Conservation (phyloP, 306 rosid species). For the Trichosanthes truncata region DNA sequence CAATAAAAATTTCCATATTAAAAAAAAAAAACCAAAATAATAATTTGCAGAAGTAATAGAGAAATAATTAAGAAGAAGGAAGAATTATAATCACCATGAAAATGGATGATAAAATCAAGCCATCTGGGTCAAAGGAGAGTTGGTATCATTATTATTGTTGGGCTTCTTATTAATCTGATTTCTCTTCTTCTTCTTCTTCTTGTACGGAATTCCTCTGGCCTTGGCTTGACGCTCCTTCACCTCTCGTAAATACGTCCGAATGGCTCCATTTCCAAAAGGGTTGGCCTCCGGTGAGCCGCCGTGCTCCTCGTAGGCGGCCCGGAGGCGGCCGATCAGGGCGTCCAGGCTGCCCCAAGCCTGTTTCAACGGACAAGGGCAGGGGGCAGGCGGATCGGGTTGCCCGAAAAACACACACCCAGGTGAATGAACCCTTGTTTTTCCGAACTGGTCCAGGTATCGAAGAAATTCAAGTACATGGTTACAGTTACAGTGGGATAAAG, state of each 20-base stretch:
- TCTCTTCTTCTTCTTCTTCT: constrained; percentile 81
- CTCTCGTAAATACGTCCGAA: constrained; percentile 69
- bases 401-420: constrained; percentile 79
- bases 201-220: constrained; percentile 74
- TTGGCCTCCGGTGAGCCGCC: constrained; percentile 67
- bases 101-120: neutral
- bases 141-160: constrained; percentile 20
- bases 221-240: constrained; percentile 82
- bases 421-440: constrained; percentile 84
- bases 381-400: constrained; percentile 89
- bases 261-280: constrained; percentile 77
- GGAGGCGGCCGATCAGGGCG: constrained; percentile 75
- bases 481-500: constrained; percentile 60
- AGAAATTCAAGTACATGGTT: constrained; percentile 83
- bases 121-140: constrained; percentile 50
- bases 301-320: constrained; percentile 84
- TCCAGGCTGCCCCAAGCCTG: constrained; percentile 98
- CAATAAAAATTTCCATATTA: neutral
- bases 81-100: constrained; percentile 13
- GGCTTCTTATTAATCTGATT: constrained; percentile 35
- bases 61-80: neutral
- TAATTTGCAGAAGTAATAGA: neutral
- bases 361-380: constrained; percentile 73
- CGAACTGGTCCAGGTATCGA: constrained; percentile 80
- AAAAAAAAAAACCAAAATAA: neutral